These are phyloP conservation scores for Nadsonia fulvescens DNA, from an alignment of 805 yeast genomes.

Conservation along the genomic window DNA sequence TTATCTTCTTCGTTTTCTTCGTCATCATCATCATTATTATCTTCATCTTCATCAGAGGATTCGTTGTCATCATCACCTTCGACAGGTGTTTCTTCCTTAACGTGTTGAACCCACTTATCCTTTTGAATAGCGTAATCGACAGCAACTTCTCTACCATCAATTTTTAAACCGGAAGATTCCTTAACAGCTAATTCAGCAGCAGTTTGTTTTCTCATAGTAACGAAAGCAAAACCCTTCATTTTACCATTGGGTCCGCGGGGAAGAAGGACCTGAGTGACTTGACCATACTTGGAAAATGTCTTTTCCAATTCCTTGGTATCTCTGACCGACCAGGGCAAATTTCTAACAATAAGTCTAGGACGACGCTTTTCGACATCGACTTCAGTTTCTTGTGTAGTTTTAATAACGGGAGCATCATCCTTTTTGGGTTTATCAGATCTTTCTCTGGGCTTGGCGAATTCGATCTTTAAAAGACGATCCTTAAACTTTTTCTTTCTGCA, in stretches of 20 bases:
- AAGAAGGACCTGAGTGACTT: conserved; percentile 72
- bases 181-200: conserved; percentile 73
- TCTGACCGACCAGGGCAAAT: conserved; percentile 91
- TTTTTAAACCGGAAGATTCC: conserved; percentile 53
- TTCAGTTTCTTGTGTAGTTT: conserved; percentile 8
- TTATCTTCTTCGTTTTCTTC: conserved; percentile 21
- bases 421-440: conserved; percentile 12
- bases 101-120: conserved; percentile 51
- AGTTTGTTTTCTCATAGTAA: conserved; percentile 63
- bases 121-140: conserved; percentile 89
- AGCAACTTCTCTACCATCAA: conserved; percentile 80
- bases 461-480: conserved; percentile 52
- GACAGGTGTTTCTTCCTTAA: conserved; percentile 24
- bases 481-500: conserved; percentile 51
- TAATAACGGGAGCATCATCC: conserved; percentile 8
- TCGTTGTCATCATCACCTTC: conserved; percentile 20
- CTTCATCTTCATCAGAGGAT: conserved; percentile 22
- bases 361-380: conserved; percentile 46
- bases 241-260: conserved; percentile 78
- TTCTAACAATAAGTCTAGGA: conserved; percentile 75
- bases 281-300: conserved; percentile 60
- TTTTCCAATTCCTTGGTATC: conserved; percentile 54
- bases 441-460: conserved; percentile 87
- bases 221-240: conserved; percentile 90
- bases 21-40: conserved; percentile 14